Percentiles rank a stretch among this genome's conserved stretches.
phyloP scores from a whole-genome alignment of 2,329 filamentous ascomycete genomes.

The Paecilomyces variotii region DNA sequence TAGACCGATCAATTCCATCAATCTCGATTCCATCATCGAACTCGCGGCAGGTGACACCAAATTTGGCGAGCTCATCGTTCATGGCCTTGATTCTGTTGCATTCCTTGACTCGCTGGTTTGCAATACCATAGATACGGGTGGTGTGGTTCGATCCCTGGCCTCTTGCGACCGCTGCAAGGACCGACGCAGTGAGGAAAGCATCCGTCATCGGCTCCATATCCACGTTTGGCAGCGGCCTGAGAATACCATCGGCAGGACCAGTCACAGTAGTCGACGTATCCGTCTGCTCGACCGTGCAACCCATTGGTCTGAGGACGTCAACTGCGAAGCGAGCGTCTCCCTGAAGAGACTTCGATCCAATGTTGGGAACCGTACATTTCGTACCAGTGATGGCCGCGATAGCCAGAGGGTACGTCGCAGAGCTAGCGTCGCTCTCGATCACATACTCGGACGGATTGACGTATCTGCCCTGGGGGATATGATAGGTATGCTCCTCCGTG shows the following conservation, averaged over 20 bases:
- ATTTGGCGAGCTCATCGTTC: slow-evolving; percentile 90
- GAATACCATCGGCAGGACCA: slow-evolving; percentile 64
- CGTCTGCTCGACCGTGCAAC: slow-evolving; percentile 80
- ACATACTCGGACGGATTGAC: slow-evolving; percentile 77
- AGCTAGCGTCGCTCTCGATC: slow-evolving; percentile 95
- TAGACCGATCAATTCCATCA: slow-evolving; percentile 48
- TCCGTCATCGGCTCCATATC: slow-evolving; percentile 99
- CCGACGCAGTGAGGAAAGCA: slow-evolving; percentile 90
- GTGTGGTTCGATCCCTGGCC: slow-evolving; percentile 54
- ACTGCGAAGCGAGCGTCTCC: slow-evolving; percentile 92
- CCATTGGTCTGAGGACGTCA: slow-evolving; percentile 86
- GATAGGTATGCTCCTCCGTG: slow-evolving; percentile 81
- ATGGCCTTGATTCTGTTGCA: slow-evolving; percentile 95
- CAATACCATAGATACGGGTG: slow-evolving; percentile 86
- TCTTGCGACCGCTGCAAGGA: slow-evolving; percentile 79
- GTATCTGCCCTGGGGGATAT: slow-evolving; percentile 81
- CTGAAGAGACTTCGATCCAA: slow-evolving; percentile 83
- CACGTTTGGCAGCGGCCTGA: slow-evolving; percentile 70
- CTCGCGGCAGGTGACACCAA: slow-evolving; percentile 77
- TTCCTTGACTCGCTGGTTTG: slow-evolving; percentile 96
- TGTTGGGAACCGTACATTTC: slow-evolving; percentile 92
- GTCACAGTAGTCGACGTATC: slow-evolving; percentile 84
- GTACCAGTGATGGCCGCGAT: slow-evolving; percentile 93
- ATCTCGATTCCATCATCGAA: slow-evolving; percentile 84
- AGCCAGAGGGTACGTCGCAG: slow-evolving; percentile 89